Evolutionary conservation across 1,284 basidiomycete species (phyloP).

Genomic region (Cutaneotrichosporon cutaneum): DNA sequence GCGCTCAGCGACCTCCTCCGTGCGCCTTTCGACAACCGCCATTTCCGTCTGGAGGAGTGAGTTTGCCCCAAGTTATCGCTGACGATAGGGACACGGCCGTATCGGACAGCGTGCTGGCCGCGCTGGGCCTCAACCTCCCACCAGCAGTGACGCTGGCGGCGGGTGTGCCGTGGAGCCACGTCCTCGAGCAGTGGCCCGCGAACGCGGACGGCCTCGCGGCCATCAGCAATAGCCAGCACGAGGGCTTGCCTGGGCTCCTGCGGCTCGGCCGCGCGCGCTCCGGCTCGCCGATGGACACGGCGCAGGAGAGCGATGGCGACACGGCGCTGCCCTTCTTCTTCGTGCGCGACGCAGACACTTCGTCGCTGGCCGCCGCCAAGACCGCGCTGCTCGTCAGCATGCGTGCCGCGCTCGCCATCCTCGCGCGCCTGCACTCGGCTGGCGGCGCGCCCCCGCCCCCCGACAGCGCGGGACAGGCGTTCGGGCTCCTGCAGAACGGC

Average conservation of each 20-base stretch:
- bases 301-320: not conserved
- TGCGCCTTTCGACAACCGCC: not conserved
- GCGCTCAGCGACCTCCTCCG: not conserved
- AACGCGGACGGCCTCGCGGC: not conserved
- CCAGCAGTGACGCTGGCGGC: not conserved
- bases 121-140: not conserved
- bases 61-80: not conserved
- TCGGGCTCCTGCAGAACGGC: slow-evolving; percentile 1
- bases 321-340: not conserved
- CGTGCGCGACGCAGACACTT: not conserved
- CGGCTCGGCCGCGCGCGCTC: not conserved
- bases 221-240: not conserved
- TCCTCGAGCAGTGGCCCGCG: not conserved
- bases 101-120: not conserved
- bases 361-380: not conserved
- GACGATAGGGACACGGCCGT: not conserved
- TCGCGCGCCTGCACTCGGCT: not conserved
- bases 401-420: not conserved
- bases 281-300: not conserved
- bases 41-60: slow-evolving; percentile 4
- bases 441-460: not conserved
- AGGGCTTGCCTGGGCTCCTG: not conserved
- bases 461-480: not conserved
- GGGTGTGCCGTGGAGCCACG: not conserved
- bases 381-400: not conserved